phyloP scores from a whole-genome alignment of 208 protist genomes.

The Leishmania major region DNA sequence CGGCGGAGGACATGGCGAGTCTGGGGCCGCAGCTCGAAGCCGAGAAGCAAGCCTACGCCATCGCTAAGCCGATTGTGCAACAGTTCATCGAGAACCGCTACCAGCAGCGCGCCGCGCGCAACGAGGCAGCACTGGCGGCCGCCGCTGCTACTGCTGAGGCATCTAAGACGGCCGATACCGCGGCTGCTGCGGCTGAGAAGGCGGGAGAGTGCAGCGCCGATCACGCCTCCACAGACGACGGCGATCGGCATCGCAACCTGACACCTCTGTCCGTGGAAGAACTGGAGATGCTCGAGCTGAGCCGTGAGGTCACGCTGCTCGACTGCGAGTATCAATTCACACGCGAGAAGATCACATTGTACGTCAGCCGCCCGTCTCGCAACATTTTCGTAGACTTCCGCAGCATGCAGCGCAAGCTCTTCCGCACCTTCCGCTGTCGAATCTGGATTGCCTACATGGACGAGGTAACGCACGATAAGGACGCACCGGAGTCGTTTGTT shows the following conservation, averaged over 20 bases:
- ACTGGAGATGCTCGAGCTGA: constrained; percentile 31
- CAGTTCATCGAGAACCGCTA: constrained; percentile 45
- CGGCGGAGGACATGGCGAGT: constrained; percentile 25
- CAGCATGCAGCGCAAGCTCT: constrained; percentile 75
- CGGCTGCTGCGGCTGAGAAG: background rate
- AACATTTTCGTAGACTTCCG: constrained; percentile 72
- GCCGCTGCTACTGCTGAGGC: constrained; percentile 4
- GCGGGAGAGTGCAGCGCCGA: constrained; percentile 1
- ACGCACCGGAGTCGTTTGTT: constrained; percentile 37
- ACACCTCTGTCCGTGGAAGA: constrained; percentile 19
- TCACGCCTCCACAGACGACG: constrained; percentile 13
- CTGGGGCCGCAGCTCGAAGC: constrained; percentile 27
- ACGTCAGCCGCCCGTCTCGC: constrained; percentile 46
- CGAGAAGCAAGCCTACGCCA: constrained; percentile 33
- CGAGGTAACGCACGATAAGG: constrained; percentile 53
- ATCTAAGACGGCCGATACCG: background rate
- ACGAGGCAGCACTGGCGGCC: constrained; percentile 12
- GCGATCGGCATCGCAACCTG: constrained; percentile 14
- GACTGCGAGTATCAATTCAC: constrained; percentile 75
- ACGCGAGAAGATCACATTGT: constrained; percentile 73
- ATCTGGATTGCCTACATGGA: constrained; percentile 84
- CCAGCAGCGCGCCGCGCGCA: constrained; percentile 30
- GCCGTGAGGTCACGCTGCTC: constrained; percentile 39
- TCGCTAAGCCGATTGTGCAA: constrained; percentile 37
- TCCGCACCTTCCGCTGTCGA: constrained; percentile 64